phyloP scores from a whole-genome alignment of 768 basidiomycete species.

The Amanita inopinata region DNA sequence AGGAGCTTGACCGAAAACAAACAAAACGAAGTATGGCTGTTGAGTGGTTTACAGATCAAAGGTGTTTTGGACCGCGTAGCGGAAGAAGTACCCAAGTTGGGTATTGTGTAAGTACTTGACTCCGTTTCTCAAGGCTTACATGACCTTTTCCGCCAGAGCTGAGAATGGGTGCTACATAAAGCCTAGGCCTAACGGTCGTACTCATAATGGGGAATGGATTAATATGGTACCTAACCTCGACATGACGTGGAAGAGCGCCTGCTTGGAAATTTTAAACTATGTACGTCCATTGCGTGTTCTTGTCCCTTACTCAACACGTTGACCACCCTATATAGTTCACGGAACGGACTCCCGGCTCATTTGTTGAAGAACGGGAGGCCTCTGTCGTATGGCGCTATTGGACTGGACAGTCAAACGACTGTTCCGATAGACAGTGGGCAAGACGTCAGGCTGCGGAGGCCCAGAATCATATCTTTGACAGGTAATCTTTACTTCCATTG shows the following conservation, averaged over 20 bases:
- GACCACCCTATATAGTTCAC: constrained; percentile 48
- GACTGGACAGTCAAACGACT: constrained; percentile 39
- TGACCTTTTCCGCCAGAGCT: constrained; percentile 32
- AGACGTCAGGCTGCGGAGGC: constrained; percentile 82
- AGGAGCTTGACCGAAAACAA: constrained; percentile 50
- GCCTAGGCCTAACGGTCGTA: constrained; percentile 24
- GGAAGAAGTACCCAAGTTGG: constrained; percentile 52
- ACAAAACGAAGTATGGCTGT: constrained; percentile 72
- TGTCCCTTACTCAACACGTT: constrained; percentile 7
- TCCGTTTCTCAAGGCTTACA: neutral
- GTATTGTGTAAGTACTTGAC: constrained; percentile 52
- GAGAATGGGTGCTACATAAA: constrained; percentile 87
- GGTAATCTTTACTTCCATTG: constrained; percentile 23
- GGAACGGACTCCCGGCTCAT: constrained; percentile 80
- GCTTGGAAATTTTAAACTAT: constrained; percentile 77
- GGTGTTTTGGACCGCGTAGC: constrained; percentile 57
- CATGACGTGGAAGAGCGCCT: constrained; percentile 71
- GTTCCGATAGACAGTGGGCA: constrained; percentile 69
- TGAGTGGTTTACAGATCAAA: constrained; percentile 63
- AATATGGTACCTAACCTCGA: constrained; percentile 75
- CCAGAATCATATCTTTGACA: constrained; percentile 87
- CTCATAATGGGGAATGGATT: constrained; percentile 45
- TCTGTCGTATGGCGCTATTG: constrained; percentile 84
- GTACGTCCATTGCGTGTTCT: constrained; percentile 33
- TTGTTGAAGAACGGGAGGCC: constrained; percentile 75